phyloP scores from a whole-genome alignment of 495 filamentous ascomycete species.

The Annulohypoxylon moriforme region DNA sequence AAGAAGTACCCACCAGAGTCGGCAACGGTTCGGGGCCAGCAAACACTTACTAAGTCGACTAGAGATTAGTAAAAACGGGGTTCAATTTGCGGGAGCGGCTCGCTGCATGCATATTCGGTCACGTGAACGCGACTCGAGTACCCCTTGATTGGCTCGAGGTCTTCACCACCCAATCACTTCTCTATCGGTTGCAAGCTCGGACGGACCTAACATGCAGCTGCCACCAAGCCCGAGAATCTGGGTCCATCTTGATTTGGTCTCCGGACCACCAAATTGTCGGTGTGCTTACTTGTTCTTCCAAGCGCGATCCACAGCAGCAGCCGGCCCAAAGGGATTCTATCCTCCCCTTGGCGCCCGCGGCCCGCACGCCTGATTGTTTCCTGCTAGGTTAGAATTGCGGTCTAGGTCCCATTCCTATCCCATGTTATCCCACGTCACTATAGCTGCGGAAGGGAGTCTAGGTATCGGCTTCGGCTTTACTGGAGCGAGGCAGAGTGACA shows the following conservation, averaged over 20 bases:
- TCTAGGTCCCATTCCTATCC: constrained; percentile 24
- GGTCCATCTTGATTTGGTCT: constrained; percentile 36
- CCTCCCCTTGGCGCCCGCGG: constrained; percentile 36
- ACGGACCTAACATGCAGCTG: constrained; percentile 14
- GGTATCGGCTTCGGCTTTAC: constrained; percentile 13
- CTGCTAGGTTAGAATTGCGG: constrained; percentile 41
- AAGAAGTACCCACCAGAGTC: constrained; percentile 13
- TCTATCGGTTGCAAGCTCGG: not conserved
- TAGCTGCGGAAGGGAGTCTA: constrained; percentile 17
- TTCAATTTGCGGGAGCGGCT: constrained; percentile 50
- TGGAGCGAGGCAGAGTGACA: constrained; percentile 18
- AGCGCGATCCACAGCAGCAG: constrained; percentile 28
- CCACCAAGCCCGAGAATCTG: constrained; percentile 39
- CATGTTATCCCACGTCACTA: constrained; percentile 13
- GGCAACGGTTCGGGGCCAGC: constrained; percentile 34
- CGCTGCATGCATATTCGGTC: constrained; percentile 52
- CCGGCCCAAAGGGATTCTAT: constrained; percentile 29
- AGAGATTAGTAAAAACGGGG: constrained; percentile 44
- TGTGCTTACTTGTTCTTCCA: constrained; percentile 37
- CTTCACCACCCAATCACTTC: constrained; percentile 27
- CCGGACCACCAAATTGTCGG: constrained; percentile 38
- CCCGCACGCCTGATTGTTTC: constrained; percentile 39
- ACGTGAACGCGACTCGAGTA: constrained; percentile 40
- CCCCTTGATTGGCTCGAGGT: constrained; percentile 37
- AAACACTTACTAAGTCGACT: constrained; percentile 37